Evolutionary conservation across 805 yeast species (phyloP).

Genomic region (Candida silvatica): DNA sequence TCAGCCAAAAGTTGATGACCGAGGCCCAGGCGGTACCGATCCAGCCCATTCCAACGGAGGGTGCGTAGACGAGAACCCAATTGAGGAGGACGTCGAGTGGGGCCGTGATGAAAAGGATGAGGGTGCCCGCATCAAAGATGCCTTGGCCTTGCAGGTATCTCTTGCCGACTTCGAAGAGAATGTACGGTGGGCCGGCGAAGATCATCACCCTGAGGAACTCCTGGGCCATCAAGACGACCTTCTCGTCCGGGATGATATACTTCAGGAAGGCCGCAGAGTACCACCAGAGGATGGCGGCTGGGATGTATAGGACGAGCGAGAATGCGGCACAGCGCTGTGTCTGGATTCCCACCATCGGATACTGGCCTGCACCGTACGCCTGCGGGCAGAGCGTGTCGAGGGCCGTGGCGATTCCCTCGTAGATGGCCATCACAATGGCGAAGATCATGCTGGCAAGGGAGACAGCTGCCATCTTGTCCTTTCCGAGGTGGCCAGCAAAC

Average conservation of each 20-base stretch:
- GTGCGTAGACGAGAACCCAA: slow-evolving; percentile 58
- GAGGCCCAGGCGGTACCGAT: slow-evolving; percentile 73
- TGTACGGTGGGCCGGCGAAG: slow-evolving; percentile 68
- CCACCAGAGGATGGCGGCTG: slow-evolving; percentile 58
- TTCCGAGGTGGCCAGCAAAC: slow-evolving; percentile 70
- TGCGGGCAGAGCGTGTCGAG: slow-evolving; percentile 76
- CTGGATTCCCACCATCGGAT: slow-evolving; percentile 56
- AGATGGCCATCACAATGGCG: slow-evolving; percentile 61
- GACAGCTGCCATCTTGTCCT: slow-evolving; percentile 65
- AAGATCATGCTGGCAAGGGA: slow-evolving; percentile 75
- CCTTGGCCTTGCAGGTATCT: slow-evolving; percentile 73
- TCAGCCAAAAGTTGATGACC: slow-evolving; percentile 60
- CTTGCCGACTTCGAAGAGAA: slow-evolving; percentile 62
- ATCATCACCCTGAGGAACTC: slow-evolving; percentile 45
- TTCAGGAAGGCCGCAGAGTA: slow-evolving; percentile 39
- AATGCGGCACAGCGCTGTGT: slow-evolving; percentile 60
- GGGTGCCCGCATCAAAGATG: slow-evolving; percentile 70
- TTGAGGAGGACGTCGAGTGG: slow-evolving; percentile 63
- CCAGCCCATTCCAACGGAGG: slow-evolving; percentile 52
- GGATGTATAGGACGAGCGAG: slow-evolving; percentile 48
- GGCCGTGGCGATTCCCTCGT: slow-evolving; percentile 71
- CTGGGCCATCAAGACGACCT: slow-evolving; percentile 44
- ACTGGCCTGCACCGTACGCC: slow-evolving; percentile 64
- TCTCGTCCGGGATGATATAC: slow-evolving; percentile 35
- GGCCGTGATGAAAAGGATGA: slow-evolving; percentile 58